Evolutionary conservation across 768 basidiomycete species (phyloP), one percentile per base, ranked within the genome.

Genomic region (Lentinula sp.): DNA sequence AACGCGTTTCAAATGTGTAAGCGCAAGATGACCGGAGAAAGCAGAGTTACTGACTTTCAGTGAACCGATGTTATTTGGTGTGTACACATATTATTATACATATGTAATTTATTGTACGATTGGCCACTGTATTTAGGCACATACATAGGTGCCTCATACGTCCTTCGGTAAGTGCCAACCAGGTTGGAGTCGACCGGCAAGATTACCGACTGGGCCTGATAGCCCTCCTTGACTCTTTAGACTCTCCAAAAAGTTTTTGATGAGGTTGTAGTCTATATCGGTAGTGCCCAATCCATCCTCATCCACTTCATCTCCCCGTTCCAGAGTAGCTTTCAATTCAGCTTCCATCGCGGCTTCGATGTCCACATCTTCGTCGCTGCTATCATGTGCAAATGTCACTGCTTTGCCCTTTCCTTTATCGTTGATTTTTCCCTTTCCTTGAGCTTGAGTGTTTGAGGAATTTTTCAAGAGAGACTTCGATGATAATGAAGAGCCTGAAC

Each of bases 211-310:
- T 23, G 95, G 97, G 0, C 97, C 97, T 28, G 91, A 85, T 54
- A 91, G 73, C 23, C 97, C 97, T 7, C 71, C 90, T 69, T 99
- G 97, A 64, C 87, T 88, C 70, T 92, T 93, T 79, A 93, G 98
- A 73, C 94, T 96, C 76, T 97, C 94, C 72, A 98, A 73, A 72
- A 99, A 95, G 72, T 97, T 96, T 75, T 93, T 96, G 77, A 98
- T 96, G 67, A 98, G 75, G 66, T 87, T 87, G 72, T 95, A 97
- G 71, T 99, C 93, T 68, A 84, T 79, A 41, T 79, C 73, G 28
- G 73, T 76, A 10, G 76, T 76, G 2, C 75, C 78, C n/a, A 73
- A 79, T 46, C 76, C 76, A 33, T 78, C 83, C 23, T 81, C 85
- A n/a, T 85, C 84, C 12, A 81, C 84, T 6, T 79, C 46, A 66